Evolutionary conservation across 2,329 filamentous ascomycete genomes (phyloP), one percentile per base, ranked within the genome.

Genomic region (Macrophomina pseudophaseolina): DNA sequence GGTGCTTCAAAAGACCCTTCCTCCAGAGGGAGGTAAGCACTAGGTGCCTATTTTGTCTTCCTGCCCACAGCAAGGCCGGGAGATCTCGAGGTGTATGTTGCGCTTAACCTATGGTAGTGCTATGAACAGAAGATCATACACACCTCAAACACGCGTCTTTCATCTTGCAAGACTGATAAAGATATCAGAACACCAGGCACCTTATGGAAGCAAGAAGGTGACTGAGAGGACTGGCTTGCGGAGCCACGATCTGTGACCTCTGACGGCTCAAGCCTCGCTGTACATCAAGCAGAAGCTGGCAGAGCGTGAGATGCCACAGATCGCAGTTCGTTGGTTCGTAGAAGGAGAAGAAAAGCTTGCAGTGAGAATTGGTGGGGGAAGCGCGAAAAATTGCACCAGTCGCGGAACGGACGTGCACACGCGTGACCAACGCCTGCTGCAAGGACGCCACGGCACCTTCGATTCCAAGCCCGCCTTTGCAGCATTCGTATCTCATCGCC

Each of bases 211-310:
- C 35, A 52, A 54, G 46, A 58, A 38, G 58, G 44, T 68, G 71
- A 58, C 74, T 72, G 75, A 71, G 75, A 78, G 75, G 74, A 76
- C 74, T 77, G 73, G 70, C 73, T 76, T 76, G 74, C 74, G 62
- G 68, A 9, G 12, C 11, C 44, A 14, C 11, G 23, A 1, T 12
- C 28, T 56, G 56, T n/a, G 48, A 48, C 46, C 33, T 56, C 33
- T 54, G 44, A 42, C 38, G 11, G 46, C 42, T 30, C 38, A 14
- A 8, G 18, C 32, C 49, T 44, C 44, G 49, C 48, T 30, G 23
- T 66, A 51, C 33, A 46, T 44, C 8, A 33, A 35, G 38, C 48
- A 38, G 32, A 28, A 14, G 23, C 51, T 58, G n/a, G 14, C 51
- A 46, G 35, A 35, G 32, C 49, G 52, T 48, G 58, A 62, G 44